phyloP scores from a whole-genome alignment of 208 protist genomes.

The Borovskyia barvae region DNA sequence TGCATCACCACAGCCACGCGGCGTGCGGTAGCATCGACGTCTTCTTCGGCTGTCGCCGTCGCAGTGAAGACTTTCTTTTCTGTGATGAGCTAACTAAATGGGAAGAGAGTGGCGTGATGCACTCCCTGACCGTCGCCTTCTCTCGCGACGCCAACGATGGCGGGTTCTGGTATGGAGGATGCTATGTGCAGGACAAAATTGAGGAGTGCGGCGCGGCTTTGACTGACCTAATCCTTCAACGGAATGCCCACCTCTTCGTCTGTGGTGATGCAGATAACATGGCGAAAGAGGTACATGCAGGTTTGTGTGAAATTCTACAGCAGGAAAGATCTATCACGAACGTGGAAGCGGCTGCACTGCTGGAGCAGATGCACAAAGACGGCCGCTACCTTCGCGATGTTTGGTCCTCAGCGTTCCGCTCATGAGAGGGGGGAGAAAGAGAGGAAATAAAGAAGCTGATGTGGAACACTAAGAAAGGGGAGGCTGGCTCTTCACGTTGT shows the following conservation, averaged over 20 bases:
- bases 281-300: slow-evolving; percentile 57
- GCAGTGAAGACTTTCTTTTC: slow-evolving; percentile 48
- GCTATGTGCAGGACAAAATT: slow-evolving; percentile 75
- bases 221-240: slow-evolving; percentile 36
- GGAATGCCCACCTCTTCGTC: slow-evolving; percentile 53
- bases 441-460: neutral
- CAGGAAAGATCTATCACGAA: slow-evolving; percentile 25
- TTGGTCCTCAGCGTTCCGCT: slow-evolving; percentile 29
- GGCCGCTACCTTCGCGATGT: slow-evolving; percentile 50
- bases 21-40: slow-evolving; percentile 40
- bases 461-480: no score
- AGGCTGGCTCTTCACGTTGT: no score
- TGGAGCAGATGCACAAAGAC: slow-evolving; percentile 30
- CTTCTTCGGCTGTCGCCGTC: slow-evolving; percentile 56
- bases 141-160: slow-evolving; percentile 60
- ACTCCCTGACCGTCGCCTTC: slow-evolving; percentile 48
- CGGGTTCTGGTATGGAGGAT: slow-evolving; percentile 51
- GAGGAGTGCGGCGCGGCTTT: slow-evolving; percentile 29
- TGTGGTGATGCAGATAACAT: slow-evolving; percentile 72
- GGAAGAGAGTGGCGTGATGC: slow-evolving; percentile 27
- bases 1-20: neutral
- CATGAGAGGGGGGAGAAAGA: no score
- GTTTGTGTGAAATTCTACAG: slow-evolving; percentile 37
- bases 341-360: slow-evolving; percentile 14
- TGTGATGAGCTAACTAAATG: slow-evolving; percentile 42